phyloP scores from a whole-genome alignment of 495 filamentous ascomycete species.

The Copromyces sp. region DNA sequence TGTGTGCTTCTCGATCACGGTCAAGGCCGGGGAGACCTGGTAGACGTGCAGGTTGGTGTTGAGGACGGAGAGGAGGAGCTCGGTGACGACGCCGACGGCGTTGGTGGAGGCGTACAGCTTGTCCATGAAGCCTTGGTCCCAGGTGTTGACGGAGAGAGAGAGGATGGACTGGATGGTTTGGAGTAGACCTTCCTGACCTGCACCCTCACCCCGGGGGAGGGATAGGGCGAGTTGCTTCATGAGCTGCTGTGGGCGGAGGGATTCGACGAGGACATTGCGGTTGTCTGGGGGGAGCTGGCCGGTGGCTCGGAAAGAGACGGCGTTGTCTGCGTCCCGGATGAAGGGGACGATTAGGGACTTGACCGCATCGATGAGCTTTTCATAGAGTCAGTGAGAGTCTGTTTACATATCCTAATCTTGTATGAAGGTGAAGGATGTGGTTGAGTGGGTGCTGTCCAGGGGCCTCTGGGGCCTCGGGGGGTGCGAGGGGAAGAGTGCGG shows the following conservation, averaged over 20 bases:
- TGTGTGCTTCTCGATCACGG: slow-evolving; percentile 74
- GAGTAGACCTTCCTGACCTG: slow-evolving; percentile 63
- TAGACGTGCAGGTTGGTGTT: slow-evolving; percentile 92
- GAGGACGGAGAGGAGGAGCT: slow-evolving; percentile 68
- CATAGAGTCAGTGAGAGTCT: neutral
- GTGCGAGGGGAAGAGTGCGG: neutral
- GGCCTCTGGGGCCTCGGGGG: neutral
- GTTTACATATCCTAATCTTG: neutral
- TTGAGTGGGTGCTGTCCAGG: neutral
- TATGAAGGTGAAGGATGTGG: neutral
- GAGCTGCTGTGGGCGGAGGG: slow-evolving; percentile 61
- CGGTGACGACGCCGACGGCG: slow-evolving; percentile 71
- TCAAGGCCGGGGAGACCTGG: slow-evolving; percentile 80
- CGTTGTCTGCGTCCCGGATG: slow-evolving; percentile 64
- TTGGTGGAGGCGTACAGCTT: slow-evolving; percentile 84
- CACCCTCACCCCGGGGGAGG: slow-evolving; percentile 51
- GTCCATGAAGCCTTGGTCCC: slow-evolving; percentile 91
- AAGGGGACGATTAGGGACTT: slow-evolving; percentile 69
- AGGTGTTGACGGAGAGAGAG: slow-evolving; percentile 84
- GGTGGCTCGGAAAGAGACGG: slow-evolving; percentile 37
- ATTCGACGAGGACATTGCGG: slow-evolving; percentile 56
- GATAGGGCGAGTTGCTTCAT: slow-evolving; percentile 51
- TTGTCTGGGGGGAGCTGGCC: slow-evolving; percentile 42
- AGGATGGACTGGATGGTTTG: slow-evolving; percentile 55
- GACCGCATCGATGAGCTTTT: slow-evolving; percentile 61